Conservation (phyloP, 2,329 filamentous ascomycete genomes). For the Aspergillus terreus region DNA sequence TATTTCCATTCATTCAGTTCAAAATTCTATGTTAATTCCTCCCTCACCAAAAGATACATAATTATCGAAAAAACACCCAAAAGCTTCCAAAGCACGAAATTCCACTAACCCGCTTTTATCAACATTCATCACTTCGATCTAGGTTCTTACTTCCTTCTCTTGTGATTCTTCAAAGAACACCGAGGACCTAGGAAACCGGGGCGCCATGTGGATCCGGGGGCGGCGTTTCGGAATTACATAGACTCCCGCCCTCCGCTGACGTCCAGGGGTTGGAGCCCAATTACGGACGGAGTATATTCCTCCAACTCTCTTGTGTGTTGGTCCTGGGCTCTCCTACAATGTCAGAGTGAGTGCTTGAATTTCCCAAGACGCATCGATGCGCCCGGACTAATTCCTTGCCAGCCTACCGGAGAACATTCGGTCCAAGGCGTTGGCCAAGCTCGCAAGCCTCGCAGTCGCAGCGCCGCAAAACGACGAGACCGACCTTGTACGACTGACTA, state of each 20-base stretch:
- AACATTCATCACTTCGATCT: no score
- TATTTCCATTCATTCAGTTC: no score
- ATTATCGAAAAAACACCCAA: no score
- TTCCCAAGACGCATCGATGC: no score
- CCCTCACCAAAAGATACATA: no score
- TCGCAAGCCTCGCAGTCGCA: conserved; percentile 41
- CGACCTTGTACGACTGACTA: conserved; percentile 35
- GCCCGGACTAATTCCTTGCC: conserved; percentile 8
- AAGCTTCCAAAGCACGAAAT: no score
- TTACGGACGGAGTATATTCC: not conserved
- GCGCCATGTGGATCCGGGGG: not conserved
- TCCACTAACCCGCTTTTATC: no score
- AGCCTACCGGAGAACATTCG: conserved; percentile 35
- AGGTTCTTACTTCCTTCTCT: no score
- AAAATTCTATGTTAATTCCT: no score
- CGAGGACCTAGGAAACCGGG: conserved; percentile 3
- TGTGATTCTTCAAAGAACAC: not conserved
- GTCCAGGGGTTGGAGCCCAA: not conserved
- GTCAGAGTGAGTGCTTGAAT: not conserved
- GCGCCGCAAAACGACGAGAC: conserved; percentile 24
- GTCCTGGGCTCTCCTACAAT: not conserved
- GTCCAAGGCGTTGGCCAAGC: conserved; percentile 42
- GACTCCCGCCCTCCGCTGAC: not conserved
- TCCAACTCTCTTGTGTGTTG: not conserved
- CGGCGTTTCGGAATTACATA: not conserved